These are phyloP conservation scores for Metschnikowia gruessii DNA, from an alignment of 805 yeast genomes.

Conservation along the genomic window DNA sequence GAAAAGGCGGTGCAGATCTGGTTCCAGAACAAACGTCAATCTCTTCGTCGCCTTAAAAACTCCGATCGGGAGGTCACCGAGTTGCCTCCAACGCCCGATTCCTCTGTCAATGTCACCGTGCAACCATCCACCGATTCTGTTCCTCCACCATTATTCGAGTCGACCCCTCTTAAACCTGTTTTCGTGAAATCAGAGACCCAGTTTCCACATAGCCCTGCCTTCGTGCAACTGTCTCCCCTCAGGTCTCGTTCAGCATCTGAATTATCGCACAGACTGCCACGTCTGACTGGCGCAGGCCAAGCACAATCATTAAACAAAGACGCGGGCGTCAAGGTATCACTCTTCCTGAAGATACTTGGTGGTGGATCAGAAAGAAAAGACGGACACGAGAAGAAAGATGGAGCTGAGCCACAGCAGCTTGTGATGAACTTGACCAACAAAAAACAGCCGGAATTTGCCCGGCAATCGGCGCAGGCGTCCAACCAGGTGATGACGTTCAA, in stretches of 20 bases:
- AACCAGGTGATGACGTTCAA: constrained; percentile 20
- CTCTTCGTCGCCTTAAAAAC: constrained; percentile 52
- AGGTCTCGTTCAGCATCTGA: constrained; percentile 16
- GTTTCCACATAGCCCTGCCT: constrained; percentile 12
- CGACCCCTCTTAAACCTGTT: constrained; percentile 17
- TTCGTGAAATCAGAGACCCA: constrained; percentile 15
- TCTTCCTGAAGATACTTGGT: constrained; percentile 13
- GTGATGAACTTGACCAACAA: constrained; percentile 21
- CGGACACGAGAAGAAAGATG: not conserved
- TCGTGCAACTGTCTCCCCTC: constrained; percentile 18
- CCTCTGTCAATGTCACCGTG: constrained; percentile 6
- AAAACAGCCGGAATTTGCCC: constrained; percentile 21
- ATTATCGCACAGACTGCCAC: constrained; percentile 4
- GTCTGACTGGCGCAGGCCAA: not conserved
- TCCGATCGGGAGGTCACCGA: constrained; percentile 41
- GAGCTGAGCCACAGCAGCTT: constrained; percentile 8
- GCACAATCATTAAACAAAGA: not conserved
- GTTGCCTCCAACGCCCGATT: constrained; percentile 41
- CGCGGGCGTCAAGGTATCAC: constrained; percentile 4
- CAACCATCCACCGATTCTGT: constrained; percentile 2
- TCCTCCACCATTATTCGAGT: constrained; percentile 9
- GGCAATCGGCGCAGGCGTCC: constrained; percentile 15
- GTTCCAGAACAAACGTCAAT: constrained; percentile 95
- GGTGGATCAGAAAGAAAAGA: constrained; percentile 1
- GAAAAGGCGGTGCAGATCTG: constrained; percentile 97